Evolutionary conservation across 164 flowering plant genomes (phyloP).

Genomic region (Liquidambar formosana): DNA sequence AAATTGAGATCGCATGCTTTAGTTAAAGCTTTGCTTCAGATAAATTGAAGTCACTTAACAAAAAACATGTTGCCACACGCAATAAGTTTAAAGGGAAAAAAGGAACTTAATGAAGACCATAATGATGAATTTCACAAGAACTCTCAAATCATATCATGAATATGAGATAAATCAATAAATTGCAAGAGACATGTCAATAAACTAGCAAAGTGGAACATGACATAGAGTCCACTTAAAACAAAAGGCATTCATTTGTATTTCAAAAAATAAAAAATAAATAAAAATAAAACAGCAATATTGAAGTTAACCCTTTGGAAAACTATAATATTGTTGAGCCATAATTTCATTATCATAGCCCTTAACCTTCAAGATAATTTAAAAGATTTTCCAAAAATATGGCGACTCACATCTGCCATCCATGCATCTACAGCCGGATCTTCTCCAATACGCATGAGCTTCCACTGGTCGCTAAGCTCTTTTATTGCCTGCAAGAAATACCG

Average conservation of each 20-base stretch:
- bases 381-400: background rate
- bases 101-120: background rate
- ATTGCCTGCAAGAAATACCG: slow-evolving; percentile 92
- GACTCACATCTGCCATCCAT: slow-evolving; percentile 90
- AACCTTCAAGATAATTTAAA: background rate
- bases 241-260: too few relatives aligned
- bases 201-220: too few relatives aligned
- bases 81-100: background rate
- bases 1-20: too few relatives aligned
- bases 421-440: slow-evolving; percentile 81
- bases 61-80: too few relatives aligned
- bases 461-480: slow-evolving; percentile 67
- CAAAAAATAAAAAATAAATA: background rate
- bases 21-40: too few relatives aligned
- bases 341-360: background rate
- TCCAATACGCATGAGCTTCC: slow-evolving; percentile 94
- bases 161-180: too few relatives aligned
- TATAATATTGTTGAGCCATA: background rate
- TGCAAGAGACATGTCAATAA: too few relatives aligned
- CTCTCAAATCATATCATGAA: background rate
- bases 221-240: background rate
- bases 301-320: background rate
- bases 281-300: too few relatives aligned
- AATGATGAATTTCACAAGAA: background rate
- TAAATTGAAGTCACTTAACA: too few relatives aligned